A percentile compares a stretch with the other conserved stretches of the same genome.
Conservation (phyloP, 768 basidiomycete species). For the Panus rudis region DNA sequence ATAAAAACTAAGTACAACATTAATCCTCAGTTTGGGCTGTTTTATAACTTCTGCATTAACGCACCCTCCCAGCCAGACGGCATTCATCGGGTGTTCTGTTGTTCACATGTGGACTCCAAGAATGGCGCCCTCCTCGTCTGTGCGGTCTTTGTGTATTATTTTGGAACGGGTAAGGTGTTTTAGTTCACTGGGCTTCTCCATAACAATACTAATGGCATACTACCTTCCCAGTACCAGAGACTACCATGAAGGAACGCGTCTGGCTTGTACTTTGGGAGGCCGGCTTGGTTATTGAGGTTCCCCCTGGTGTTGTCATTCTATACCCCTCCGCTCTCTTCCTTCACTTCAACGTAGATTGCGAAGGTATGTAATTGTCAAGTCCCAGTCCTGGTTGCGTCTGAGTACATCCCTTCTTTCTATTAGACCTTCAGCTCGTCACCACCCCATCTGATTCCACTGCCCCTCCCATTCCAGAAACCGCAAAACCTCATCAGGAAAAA, state of each 20-base stretch:
- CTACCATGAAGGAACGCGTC: not conserved
- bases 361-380: not conserved
- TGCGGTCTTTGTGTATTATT: slow-evolving; percentile 19
- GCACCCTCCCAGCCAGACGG: slow-evolving; percentile 6
- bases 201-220: no score
- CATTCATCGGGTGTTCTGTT: slow-evolving; percentile 13
- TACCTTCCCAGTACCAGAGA: no score
- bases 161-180: slow-evolving; percentile 1
- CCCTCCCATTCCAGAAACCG: no score
- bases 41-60: slow-evolving; percentile 26
- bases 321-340: slow-evolving; percentile 29
- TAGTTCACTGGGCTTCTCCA: no score
- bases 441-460: no score
- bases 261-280: slow-evolving; percentile 33
- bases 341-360: slow-evolving; percentile 28
- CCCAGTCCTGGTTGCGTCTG: no score
- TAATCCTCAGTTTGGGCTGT: slow-evolving; percentile 6
- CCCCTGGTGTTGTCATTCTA: slow-evolving; percentile 22
- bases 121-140: slow-evolving; percentile 26
- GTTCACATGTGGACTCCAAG: slow-evolving; percentile 23
- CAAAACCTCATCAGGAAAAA: no score
- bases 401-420: no score
- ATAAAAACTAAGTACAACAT: not conserved
- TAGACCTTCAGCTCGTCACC: no score
- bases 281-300: slow-evolving; percentile 25